phyloP scores from a whole-genome alignment of 139 green algal genomes.

The Spirogloea muscicola region DNA sequence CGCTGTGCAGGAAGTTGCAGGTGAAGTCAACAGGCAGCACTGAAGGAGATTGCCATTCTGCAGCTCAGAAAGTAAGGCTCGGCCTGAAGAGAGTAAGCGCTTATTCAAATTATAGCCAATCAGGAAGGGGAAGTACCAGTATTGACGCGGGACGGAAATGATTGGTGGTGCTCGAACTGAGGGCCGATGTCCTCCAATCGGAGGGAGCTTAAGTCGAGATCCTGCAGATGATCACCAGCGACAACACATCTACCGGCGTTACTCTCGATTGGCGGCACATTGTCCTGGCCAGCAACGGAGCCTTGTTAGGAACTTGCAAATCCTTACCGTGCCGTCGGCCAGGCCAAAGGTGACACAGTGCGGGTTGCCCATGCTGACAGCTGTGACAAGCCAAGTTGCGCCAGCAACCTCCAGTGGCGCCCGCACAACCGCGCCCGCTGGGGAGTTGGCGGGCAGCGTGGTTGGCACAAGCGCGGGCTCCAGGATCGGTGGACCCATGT shows the following conservation, averaged over 20 bases:
- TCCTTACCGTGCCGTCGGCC: too few relatives aligned
- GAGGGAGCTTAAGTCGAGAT: constrained; percentile 67
- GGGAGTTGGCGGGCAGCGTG: constrained; percentile 57
- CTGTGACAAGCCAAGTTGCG: constrained; percentile 72
- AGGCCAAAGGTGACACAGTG: constrained; percentile 81
- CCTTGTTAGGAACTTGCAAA: too few relatives aligned
- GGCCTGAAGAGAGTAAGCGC: not conserved
- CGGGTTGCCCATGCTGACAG: constrained; percentile 96
- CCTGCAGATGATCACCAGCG: constrained; percentile 3
- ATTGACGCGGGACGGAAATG: constrained; percentile 92
- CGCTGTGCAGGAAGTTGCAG: not conserved
- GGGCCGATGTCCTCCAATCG: constrained; percentile 72
- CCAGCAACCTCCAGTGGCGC: constrained; percentile 71
- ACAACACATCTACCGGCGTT: too few relatives aligned
- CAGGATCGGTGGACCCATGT: constrained; percentile 94
- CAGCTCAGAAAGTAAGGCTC: constrained; percentile 2
- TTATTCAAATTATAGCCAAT: not conserved
- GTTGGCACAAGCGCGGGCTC: constrained; percentile 71
- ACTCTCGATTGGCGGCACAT: too few relatives aligned
- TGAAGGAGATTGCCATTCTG: constrained; percentile 3
- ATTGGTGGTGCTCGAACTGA: constrained; percentile 82
- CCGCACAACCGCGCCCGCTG: constrained; percentile 64
- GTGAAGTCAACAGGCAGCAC: not conserved
- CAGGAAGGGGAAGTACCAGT: constrained; percentile 52
- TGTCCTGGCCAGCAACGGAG: too few relatives aligned